Evolutionary conservation across 257 asterid genomes (phyloP).

Genomic region (Pogostemon cablin): DNA sequence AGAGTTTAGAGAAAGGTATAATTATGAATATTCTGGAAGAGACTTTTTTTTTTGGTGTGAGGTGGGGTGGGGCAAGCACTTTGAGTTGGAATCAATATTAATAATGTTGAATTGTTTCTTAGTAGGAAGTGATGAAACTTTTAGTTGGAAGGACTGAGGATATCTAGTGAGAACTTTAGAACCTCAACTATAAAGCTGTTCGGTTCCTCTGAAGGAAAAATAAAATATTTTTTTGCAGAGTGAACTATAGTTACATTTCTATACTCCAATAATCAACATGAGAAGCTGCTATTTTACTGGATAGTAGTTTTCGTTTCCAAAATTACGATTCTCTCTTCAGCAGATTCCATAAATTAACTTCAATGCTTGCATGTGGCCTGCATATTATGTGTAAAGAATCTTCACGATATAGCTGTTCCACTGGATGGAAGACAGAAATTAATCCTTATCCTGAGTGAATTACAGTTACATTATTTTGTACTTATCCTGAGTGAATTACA

Average conservation of each 20-base stretch:
- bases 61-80: not conserved
- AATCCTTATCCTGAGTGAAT: not conserved
- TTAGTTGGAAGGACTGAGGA: not conserved
- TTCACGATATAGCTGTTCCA: not conserved
- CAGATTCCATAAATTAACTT: no score
- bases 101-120: not conserved
- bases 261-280: no score
- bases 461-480: not conserved
- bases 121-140: not conserved
- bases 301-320: no score
- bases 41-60: not conserved
- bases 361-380: no score
- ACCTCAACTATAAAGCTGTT: not conserved
- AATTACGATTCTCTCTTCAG: no score
- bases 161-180: not conserved
- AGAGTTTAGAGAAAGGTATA: not conserved
- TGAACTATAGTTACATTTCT: not conserved
- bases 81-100: not conserved
- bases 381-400: no score
- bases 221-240: not conserved
- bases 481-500: not conserved
- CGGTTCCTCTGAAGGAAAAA: slow-evolving; percentile 8
- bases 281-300: no score
- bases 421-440: not conserved
- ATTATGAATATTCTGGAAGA: slow-evolving; percentile 17